Conservation (phyloP, 1,284 basidiomycete species). For the Apiotrichum mycotoxinovorans region DNA sequence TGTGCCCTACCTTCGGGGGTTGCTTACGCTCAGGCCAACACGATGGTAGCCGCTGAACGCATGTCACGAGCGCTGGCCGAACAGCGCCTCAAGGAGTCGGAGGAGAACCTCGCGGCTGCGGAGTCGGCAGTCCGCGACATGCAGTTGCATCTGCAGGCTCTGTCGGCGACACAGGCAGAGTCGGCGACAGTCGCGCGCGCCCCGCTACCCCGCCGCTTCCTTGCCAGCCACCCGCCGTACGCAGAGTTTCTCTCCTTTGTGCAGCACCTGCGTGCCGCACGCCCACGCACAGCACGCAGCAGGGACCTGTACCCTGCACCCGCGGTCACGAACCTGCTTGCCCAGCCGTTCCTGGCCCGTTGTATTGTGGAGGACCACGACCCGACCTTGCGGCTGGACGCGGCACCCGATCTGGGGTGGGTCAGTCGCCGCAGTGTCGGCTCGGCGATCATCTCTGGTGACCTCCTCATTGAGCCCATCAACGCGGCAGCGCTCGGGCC, state of each 20-base stretch:
- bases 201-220: conserved; percentile 49
- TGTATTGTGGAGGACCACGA: conserved; percentile 87
- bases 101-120: conserved; percentile 73
- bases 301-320: conserved; percentile 54
- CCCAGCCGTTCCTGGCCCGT: conserved; percentile 79
- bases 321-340: conserved; percentile 65
- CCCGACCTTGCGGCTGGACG: conserved; percentile 83
- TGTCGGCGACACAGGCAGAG: conserved; percentile 38
- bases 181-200: conserved; percentile 2
- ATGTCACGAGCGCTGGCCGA: conserved; percentile 71
- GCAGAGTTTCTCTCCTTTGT: conserved; percentile 82
- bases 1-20: no score
- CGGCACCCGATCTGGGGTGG: conserved; percentile 93
- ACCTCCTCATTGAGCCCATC: conserved; percentile 85
- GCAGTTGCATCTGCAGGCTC: conserved; percentile 75
- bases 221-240: conserved; percentile 72
- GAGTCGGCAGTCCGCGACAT: conserved; percentile 81
- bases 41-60: conserved; percentile 89
- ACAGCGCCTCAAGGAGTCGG: conserved; percentile 73
- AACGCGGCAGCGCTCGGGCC: conserved; percentile 29
- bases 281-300: conserved; percentile 48
- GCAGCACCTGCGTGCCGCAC: conserved; percentile 70
- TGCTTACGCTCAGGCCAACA: conserved; percentile 62
- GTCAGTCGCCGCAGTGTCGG: conserved; percentile 81
- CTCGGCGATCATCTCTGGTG: conserved; percentile 79